Base-by-base conservation (phyloP, 805 yeast genomes). In the Wickerhamomyces chambardii region DNA sequence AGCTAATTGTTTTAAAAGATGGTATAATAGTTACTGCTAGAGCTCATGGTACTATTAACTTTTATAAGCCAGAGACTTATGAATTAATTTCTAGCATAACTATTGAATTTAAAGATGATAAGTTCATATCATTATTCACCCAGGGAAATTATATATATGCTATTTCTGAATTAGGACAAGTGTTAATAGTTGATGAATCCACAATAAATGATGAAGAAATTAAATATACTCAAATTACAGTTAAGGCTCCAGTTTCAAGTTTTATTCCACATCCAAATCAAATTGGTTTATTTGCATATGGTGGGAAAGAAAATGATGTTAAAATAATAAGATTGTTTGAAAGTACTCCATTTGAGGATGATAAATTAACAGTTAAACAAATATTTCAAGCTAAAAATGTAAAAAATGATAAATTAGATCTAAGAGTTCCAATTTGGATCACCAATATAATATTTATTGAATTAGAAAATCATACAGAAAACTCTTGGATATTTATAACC, bases 341-440 rank as follows among this genome's bases (percentile, higher is more conserved):
- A 2, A 37, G 45, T 5, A 55, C 50, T n/a, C 35, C 55, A n/a
- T 54, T 56, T 15, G 56, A 56, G 34, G 47, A 50, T 29, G 28
- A 48, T 12, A 41, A 19, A 19, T 16, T 45, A 17, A 36, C 50
- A 31, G 46, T 57, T 41, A 50, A 56, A 17, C 44, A 54, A 2
- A 41, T 81, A 5, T 89, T 82, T 68, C 66, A 70, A 44, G 95
- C 82, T 3, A 83, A 83, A 51, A 86, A 86, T 54, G 95, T 86
- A n/a, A 75, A 80, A 40, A 78, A 84, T 46, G 84, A 82, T 57
- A 73, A 70, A 42, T 59, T 90, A 21, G 94, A 84, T 46, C 60
- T 92, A 42, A 69, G 87, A 39, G 92, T 79, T 6, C 95, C 95
- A 4, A 72, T 90, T 10, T 81, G 94, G 84, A 69, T 85, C 28